Evolutionary conservation across 2,329 filamentous ascomycete genomes (phyloP).

Genomic region (Tolypocladium nubicola): DNA sequence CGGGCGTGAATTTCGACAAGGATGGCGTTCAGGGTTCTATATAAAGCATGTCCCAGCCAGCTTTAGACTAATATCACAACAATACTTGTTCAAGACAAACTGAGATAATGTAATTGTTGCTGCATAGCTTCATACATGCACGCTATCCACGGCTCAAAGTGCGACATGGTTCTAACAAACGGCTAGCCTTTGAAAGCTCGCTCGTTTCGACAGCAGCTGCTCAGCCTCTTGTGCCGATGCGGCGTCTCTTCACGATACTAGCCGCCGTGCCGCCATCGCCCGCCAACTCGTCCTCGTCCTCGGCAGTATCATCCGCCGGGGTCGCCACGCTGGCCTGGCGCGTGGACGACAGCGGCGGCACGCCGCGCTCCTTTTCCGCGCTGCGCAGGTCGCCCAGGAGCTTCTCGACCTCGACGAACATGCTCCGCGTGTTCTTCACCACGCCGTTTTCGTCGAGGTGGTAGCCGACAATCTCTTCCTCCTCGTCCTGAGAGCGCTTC

Average conservation of each 20-base stretch:
- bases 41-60: background rate
- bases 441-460: constrained; percentile 74
- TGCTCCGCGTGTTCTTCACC: constrained; percentile 76
- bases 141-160: background rate
- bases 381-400: constrained; percentile 66
- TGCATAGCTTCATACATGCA: background rate
- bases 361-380: constrained; percentile 48
- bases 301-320: constrained; percentile 34
- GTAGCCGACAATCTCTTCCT: constrained; percentile 44
- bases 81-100: background rate
- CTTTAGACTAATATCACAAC: background rate
- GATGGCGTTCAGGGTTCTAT: background rate
- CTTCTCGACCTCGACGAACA: constrained; percentile 81
- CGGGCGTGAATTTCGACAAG: background rate
- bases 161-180: too few relatives aligned
- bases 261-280: constrained; percentile 26
- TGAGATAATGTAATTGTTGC: background rate
- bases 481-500: constrained; percentile 30
- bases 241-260: constrained; percentile 24
- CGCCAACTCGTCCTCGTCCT: constrained; percentile 37
- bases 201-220: background rate
- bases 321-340: constrained; percentile 27
- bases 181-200: background rate
- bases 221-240: constrained; percentile 22
- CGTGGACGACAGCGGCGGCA: constrained; percentile 20